phyloP scores from a whole-genome alignment of 495 filamentous ascomycete genomes.

The Echria macrotheca region DNA sequence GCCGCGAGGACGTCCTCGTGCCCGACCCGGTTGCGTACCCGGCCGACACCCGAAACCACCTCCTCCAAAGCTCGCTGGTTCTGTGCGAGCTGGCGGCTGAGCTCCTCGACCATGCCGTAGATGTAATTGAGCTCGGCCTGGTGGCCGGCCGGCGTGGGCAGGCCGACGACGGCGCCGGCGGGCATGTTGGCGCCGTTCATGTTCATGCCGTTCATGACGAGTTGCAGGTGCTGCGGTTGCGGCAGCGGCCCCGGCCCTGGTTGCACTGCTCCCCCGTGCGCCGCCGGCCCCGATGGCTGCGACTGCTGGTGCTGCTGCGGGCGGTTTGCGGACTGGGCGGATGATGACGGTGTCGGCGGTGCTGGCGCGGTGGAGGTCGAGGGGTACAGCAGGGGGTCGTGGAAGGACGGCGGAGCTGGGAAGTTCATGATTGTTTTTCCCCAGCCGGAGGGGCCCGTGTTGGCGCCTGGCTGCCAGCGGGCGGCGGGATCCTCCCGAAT shows the following conservation, averaged over 20 bases:
- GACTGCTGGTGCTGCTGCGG: conserved; percentile 10
- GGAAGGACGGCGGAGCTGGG: conserved; percentile 18
- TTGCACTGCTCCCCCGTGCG: too few species aligned
- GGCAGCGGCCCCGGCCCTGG: too few species aligned
- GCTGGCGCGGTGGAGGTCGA: conserved; percentile 3
- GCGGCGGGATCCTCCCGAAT: neutral
- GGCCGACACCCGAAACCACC: conserved; percentile 60
- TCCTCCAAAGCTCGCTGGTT: conserved; percentile 72
- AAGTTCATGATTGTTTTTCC: conserved; percentile 18
- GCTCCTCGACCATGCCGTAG: conserved; percentile 74
- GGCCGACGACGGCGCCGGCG: conserved; percentile 41
- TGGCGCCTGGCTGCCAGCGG: neutral
- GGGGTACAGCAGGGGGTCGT: conserved; percentile 13
- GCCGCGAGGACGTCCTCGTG: conserved; percentile 48
- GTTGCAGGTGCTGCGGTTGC: conserved; percentile 26
- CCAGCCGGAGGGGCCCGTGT: neutral
- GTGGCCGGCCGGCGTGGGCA: conserved; percentile 72
- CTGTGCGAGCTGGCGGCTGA: conserved; percentile 68
- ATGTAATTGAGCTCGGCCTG: conserved; percentile 84
- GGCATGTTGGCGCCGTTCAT: conserved; percentile 50
- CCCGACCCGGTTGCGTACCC: conserved; percentile 43
- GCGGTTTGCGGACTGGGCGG: conserved; percentile 1
- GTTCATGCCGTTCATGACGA: conserved; percentile 56
- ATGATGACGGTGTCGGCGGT: conserved; percentile 1
- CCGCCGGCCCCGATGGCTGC: too few species aligned